A percentile compares a stretch with the other conserved stretches of the same genome.
Conservation (phyloP, 371 early-diverging fungal species). For the Ordospora colligata region DNA sequence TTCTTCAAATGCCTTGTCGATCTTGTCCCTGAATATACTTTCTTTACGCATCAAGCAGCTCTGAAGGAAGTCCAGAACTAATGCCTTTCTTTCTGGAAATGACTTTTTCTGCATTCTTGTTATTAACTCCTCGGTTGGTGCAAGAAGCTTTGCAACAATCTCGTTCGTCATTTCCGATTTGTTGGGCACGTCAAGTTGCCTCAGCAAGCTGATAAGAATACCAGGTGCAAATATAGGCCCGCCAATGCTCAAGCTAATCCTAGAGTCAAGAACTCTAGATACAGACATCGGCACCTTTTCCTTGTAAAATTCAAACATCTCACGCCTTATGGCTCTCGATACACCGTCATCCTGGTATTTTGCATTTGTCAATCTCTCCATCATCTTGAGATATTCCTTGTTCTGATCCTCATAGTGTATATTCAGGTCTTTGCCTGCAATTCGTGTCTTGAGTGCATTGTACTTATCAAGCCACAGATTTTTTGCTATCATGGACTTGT, state of each 20-base stretch:
- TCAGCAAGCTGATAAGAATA: conserved; percentile 18
- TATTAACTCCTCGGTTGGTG: conserved; percentile 35
- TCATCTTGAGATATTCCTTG: conserved; percentile 26
- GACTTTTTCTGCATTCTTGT: conserved; percentile 25
- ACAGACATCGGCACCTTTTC: conserved; percentile 10
- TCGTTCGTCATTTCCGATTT: conserved; percentile 34
- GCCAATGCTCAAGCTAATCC: conserved; percentile 50
- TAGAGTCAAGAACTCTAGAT: conserved; percentile 26
- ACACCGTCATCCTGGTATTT: conserved; percentile 22
- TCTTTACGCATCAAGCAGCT: conserved; percentile 25
- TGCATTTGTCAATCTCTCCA: conserved; percentile 4
- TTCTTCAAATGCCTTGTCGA: conserved; percentile 45
- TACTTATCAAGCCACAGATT: background rate
- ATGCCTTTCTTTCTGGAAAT: conserved; percentile 36
- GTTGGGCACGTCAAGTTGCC: conserved; percentile 8
- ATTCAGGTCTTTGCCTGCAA: background rate
- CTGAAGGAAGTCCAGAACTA: conserved; percentile 45
- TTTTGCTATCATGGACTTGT: conserved; percentile 39
- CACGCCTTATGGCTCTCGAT: conserved; percentile 13
- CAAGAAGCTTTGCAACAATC: conserved; percentile 29
- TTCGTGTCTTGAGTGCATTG: background rate
- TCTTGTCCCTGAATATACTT: conserved; percentile 24
- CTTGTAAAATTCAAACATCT: conserved; percentile 35
- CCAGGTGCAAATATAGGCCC: conserved; percentile 53
- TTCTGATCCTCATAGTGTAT: conserved; percentile 13